Conservation (phyloP, 164 flowering plant genomes). For the Hamamelis virginiana region DNA sequence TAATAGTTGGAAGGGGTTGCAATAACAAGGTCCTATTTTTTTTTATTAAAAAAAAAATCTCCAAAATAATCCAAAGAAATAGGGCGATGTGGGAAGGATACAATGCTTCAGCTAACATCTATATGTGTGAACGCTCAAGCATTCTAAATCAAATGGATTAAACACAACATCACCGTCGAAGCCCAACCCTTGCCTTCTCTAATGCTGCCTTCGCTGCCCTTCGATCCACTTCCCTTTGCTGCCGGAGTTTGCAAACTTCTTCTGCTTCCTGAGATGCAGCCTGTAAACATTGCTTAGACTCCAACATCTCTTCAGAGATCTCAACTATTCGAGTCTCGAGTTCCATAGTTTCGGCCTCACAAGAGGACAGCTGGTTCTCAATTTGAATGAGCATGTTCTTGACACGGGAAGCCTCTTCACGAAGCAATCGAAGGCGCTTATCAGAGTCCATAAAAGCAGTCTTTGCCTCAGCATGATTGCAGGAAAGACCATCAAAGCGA, state of each 20-base stretch:
- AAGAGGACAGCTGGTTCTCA: slow-evolving; percentile 5
- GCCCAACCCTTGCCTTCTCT: slow-evolving; percentile 18
- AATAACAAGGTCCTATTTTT: too few species aligned
- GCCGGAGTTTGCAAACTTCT: not conserved
- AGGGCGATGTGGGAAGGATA: too few species aligned
- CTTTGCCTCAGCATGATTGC: slow-evolving; percentile 6
- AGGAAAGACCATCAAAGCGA: not conserved
- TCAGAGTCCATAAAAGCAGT: slow-evolving; percentile 1
- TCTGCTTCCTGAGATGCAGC: slow-evolving; percentile 4
- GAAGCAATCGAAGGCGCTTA: not conserved
- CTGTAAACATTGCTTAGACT: not conserved
- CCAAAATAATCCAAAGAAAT: too few species aligned
- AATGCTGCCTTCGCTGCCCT: slow-evolving; percentile 21
- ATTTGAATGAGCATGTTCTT: slow-evolving; percentile 8
- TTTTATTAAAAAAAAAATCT: too few species aligned
- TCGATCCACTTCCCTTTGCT: slow-evolving; percentile 8
- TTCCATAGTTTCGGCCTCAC: slow-evolving; percentile 13
- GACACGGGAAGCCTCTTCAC: slow-evolving; percentile 1
- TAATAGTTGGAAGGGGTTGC: too few species aligned
- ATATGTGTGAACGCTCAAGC: too few species aligned
- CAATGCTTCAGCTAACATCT: too few species aligned
- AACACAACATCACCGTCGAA: slow-evolving; percentile 10
- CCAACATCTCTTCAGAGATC: slow-evolving; percentile 2
- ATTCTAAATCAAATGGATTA: too few species aligned
- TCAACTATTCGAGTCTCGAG: not conserved